Percentiles rank a stretch among this genome's conserved stretches.
Conservation (phyloP, 768 basidiomycete genomes). For the Daedalea quercina region DNA sequence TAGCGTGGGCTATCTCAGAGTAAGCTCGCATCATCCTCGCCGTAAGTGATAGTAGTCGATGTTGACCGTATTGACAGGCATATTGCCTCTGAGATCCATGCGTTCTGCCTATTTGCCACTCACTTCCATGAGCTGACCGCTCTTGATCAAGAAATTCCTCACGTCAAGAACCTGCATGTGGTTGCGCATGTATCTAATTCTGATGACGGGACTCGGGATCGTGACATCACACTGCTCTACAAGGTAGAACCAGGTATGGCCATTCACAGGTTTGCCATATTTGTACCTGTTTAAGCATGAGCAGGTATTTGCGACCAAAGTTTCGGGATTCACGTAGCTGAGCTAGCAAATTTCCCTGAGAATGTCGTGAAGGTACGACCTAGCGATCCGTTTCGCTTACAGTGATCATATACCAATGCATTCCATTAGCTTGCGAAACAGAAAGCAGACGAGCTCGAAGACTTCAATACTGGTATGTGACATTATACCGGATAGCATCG, state of each 20-base stretch:
- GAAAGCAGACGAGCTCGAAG: constrained; percentile 88
- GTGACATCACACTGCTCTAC: constrained; percentile 79
- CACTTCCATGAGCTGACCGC: constrained; percentile 98
- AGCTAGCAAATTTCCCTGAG: constrained; percentile 96
- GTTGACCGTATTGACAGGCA: constrained; percentile 43
- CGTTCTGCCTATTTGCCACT: constrained; percentile 94
- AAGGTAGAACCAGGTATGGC: constrained; percentile 69
- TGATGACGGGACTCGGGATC: constrained; percentile 36
- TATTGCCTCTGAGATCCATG: constrained; percentile 87
- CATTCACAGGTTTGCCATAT: neutral
- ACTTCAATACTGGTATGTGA: constrained; percentile 53
- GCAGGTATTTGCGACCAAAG: constrained; percentile 91
- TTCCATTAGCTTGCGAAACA: constrained; percentile 69
- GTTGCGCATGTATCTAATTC: constrained; percentile 79
- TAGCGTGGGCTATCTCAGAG: constrained; percentile 99
- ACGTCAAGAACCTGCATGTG: constrained; percentile 94
- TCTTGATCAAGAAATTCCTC: constrained; percentile 75
- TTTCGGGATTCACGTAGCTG: constrained; percentile 96
- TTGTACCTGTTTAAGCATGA: neutral
- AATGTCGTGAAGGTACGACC: constrained; percentile 74
- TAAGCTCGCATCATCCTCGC: constrained; percentile 27
- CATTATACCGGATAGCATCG: neutral
- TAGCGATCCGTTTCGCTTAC: neutral
- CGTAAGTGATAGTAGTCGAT: neutral
- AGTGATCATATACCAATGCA: neutral